These are phyloP conservation scores for Schrenkiella parvula DNA, from an alignment of 345 rosid species.

Conservation along the genomic window DNA sequence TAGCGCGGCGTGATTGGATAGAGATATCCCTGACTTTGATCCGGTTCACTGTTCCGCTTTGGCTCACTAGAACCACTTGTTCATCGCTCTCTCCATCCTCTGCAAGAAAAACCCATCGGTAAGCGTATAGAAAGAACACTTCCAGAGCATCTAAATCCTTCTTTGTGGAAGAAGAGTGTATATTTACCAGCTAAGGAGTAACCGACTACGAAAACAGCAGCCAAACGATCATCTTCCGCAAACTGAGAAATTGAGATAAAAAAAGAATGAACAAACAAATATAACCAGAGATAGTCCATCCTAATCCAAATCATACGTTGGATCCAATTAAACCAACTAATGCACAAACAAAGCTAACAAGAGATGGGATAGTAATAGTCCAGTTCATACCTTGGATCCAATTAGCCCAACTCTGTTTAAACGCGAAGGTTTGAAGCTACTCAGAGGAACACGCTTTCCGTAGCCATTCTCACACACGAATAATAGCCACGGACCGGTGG, in stretches of 20 bases:
- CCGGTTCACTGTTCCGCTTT: slow-evolving; percentile 84
- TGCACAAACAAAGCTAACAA: neutral
- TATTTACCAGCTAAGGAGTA: slow-evolving; percentile 71
- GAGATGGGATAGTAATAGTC: neutral
- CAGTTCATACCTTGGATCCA: slow-evolving; percentile 66
- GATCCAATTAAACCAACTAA: slow-evolving; percentile 62
- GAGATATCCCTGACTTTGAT: slow-evolving; percentile 92
- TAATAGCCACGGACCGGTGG: slow-evolving; percentile 81
- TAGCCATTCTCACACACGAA: slow-evolving; percentile 82
- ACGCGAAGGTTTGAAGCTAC: slow-evolving; percentile 56
- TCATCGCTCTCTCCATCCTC: slow-evolving; percentile 94
- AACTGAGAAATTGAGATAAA: slow-evolving; percentile 43
- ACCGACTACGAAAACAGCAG: slow-evolving; percentile 88
- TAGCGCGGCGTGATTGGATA: slow-evolving; percentile 80
- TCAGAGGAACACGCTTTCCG: slow-evolving; percentile 91
- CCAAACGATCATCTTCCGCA: slow-evolving; percentile 66
- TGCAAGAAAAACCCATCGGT: slow-evolving; percentile 19
- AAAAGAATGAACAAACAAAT: neutral
- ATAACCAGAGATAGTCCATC: neutral
- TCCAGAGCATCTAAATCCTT: neutral
- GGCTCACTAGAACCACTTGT: slow-evolving; percentile 92
- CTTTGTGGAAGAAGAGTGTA: neutral
- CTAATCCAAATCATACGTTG: slow-evolving; percentile 48
- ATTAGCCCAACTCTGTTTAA: slow-evolving; percentile 77
- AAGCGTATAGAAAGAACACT: slow-evolving; percentile 2